Evolutionary conservation across 371 early-diverging fungal genomes (phyloP).

Genomic region (Actinomucor elegans): DNA sequence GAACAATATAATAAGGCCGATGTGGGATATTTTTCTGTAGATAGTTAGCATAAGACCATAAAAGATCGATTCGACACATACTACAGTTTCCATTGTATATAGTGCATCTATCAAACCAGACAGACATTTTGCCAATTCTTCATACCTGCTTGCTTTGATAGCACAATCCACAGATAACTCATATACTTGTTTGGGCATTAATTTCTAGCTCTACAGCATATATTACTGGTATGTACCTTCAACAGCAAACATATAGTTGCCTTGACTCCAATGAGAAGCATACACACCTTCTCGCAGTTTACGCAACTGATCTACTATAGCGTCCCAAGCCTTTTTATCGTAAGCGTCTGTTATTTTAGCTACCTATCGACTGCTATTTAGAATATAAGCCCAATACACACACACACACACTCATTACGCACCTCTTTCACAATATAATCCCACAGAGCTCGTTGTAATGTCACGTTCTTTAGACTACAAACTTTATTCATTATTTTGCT

Average conservation of each 20-base stretch:
- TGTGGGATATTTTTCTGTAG: background rate
- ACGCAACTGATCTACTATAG: constrained; percentile 11
- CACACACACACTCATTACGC: background rate
- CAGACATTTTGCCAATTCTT: constrained; percentile 20
- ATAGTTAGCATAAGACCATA: too few relatives aligned
- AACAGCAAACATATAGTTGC: constrained; percentile 13
- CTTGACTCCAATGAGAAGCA: constrained; percentile 16
- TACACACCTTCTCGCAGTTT: constrained; percentile 27
- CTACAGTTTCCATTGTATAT: constrained; percentile 6
- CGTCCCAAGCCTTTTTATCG: constrained; percentile 14
- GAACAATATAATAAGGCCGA: constrained; percentile 1
- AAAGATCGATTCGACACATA: background rate
- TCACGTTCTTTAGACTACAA: constrained; percentile 12
- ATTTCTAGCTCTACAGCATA: background rate
- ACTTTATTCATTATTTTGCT: background rate
- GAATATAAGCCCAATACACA: background rate
- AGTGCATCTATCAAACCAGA: constrained; percentile 9
- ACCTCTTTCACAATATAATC: constrained; percentile 7
- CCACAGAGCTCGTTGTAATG: constrained; percentile 17
- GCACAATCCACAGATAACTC: constrained; percentile 12
- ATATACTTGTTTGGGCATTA: constrained; percentile 18
- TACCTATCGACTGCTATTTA: too few relatives aligned
- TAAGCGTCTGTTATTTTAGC: background rate
- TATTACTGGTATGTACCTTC: constrained; percentile 2
- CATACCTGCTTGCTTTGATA: constrained; percentile 14